These are phyloP conservation scores for Eimeria maxima DNA, from an alignment of 169 alveolate genomes.

Conservation along the genomic window DNA sequence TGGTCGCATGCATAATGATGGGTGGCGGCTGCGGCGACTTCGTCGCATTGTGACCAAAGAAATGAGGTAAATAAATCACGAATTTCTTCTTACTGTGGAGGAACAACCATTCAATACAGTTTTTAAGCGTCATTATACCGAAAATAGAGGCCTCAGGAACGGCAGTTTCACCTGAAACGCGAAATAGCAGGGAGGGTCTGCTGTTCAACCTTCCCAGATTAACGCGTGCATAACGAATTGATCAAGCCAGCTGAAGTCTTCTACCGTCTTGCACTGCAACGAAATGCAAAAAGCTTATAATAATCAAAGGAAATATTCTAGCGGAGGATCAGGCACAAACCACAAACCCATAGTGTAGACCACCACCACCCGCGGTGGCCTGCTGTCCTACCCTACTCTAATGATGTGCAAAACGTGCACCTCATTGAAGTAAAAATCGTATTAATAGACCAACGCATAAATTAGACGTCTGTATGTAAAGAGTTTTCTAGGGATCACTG, in stretches of 20 bases:
- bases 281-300: background rate
- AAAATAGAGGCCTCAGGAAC: background rate
- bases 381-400: no score
- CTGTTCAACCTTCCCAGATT: background rate
- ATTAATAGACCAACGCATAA: background rate
- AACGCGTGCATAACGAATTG: background rate
- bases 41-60: conserved; percentile 2
- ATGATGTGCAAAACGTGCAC: background rate
- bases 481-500: background rate
- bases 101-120: background rate
- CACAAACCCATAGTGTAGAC: background rate
- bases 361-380: no score
- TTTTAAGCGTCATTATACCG: background rate
- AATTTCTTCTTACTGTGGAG: background rate
- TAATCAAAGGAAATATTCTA: background rate
- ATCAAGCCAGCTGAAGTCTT: background rate
- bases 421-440: background rate
- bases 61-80: background rate
- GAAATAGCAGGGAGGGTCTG: conserved; percentile 1
- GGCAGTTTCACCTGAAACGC: background rate
- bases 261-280: background rate
- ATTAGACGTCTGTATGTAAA: no score
- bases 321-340: background rate
- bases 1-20: conserved; percentile 27
- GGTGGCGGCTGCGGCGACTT: conserved; percentile 2